Base-by-base conservation (phyloP, 1,139 yeast genomes). In the Debaryomyces sp. region DNA sequence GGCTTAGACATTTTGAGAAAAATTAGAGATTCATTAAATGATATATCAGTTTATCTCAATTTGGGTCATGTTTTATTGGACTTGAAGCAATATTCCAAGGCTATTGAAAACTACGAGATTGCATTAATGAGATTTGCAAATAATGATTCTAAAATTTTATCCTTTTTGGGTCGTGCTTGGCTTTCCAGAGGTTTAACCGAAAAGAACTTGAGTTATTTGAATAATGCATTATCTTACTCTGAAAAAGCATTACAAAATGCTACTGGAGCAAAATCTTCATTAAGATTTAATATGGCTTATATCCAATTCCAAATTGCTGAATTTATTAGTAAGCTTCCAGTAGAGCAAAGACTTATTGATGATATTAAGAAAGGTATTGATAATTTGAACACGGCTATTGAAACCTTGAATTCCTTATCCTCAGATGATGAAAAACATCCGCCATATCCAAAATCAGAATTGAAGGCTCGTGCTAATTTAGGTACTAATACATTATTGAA, bases 81-180 rank as follows among this genome's bases (percentile, higher is more conserved):
- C 50, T 78, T 89, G 62, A 86, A 87, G 55, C 96, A 92, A 62
- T 91, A 76, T 62, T 77, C 87, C 15, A 89, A 91, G 59, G 95
- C 97, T 0, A 87, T 92, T 62, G 99, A 95, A 66, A 82, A 83
- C 57, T 94, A 92, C 66, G 96, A 89, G 54, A 78, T 87, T 57
- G 96, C 96, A 0, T 72, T 89, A 53, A 77, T 78, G 33, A 78
- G 87, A 61, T 87, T 81, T 64, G 80, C 86, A 21, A 79, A 80
- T 59, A 85, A 85, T 21, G 90, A 85, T 59, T 67, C 90, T 0
- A 84, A 81, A 60, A 75, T 90, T 33, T 70, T 86, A 55, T 81
- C 90, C 15, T 78, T 89, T 56, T 77, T 94, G 51, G 97, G 96
- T 34, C 81, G 95, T 54, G 94, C 96, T 1, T 94, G 98, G 97